Evolutionary conservation across 2,329 filamentous ascomycete genomes (phyloP).

Genomic region (Epichloe sylvatica): DNA sequence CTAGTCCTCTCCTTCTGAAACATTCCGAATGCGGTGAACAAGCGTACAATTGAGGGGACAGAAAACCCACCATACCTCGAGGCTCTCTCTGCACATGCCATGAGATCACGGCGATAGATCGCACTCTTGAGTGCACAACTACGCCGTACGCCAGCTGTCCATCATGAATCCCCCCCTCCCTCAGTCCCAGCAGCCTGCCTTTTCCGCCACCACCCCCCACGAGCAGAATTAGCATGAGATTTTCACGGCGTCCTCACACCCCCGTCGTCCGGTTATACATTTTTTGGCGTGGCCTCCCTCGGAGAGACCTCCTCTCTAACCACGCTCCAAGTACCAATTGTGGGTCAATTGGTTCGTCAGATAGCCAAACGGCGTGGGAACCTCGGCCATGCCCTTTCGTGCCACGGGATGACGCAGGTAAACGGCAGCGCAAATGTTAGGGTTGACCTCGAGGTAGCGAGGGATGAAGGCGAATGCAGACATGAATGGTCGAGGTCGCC

Average conservation of each 20-base stretch:
- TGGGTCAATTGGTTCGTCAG: conserved; percentile 68
- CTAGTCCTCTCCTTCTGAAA: background rate
- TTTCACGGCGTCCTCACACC: background rate
- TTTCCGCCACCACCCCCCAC: background rate
- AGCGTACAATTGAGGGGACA: background rate
- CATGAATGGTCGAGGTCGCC: conserved; percentile 79
- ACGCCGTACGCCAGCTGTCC: background rate
- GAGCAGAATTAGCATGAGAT: background rate
- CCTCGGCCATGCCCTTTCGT: conserved; percentile 63
- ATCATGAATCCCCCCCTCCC: background rate
- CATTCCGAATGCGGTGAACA: background rate
- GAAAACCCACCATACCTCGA: background rate
- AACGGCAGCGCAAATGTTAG: conserved; percentile 88
- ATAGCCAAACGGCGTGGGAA: conserved; percentile 67
- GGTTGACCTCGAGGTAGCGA: conserved; percentile 91
- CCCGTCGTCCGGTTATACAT: background rate
- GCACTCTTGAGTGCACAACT: background rate
- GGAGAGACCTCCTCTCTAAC: conserved; percentile 32
- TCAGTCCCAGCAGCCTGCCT: too few species aligned
- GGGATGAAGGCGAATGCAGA: conserved; percentile 88
- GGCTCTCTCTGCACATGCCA: background rate
- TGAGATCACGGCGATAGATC: background rate
- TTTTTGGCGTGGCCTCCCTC: too few species aligned
- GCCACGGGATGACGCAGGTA: conserved; percentile 92
- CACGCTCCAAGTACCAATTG: conserved; percentile 82